Conservation (phyloP, 345 rosid species). For the Citrus inodora region DNA sequence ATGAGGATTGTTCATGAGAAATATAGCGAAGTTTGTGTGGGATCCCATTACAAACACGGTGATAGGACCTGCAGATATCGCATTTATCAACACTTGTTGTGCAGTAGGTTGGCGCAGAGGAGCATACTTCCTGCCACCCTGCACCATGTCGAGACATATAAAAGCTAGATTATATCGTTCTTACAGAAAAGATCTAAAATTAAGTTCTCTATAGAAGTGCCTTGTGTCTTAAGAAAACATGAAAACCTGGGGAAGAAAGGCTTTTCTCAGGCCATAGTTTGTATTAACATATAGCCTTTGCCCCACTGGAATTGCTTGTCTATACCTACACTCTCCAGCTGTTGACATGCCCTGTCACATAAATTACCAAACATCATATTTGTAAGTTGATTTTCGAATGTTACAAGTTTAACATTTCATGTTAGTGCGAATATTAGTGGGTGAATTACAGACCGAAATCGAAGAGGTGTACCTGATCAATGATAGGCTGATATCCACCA, state of each 20-base stretch:
- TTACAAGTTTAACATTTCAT: too few species aligned
- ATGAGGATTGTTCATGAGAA: conserved; percentile 27
- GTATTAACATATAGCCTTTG: background rate
- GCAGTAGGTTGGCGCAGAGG: conserved; percentile 25
- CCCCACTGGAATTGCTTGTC: conserved; percentile 26
- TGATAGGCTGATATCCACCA: conserved; percentile 27
- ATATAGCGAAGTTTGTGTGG: conserved; percentile 21
- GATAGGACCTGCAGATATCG: conserved; percentile 22
- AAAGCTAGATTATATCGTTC: background rate
- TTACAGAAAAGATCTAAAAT: background rate
- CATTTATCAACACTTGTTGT: conserved; percentile 18
- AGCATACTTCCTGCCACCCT: conserved; percentile 23
- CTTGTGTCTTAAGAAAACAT: background rate
- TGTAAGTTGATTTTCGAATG: background rate
- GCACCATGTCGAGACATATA: background rate
- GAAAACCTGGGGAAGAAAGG: conserved; percentile 26
- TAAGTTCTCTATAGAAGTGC: background rate
- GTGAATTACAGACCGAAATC: too few species aligned
- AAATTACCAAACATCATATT: background rate
- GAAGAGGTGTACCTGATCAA: conserved; percentile 24
- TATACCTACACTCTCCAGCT: conserved; percentile 27
- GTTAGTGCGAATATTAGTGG: too few species aligned
- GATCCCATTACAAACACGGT: conserved; percentile 18
- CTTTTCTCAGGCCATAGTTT: conserved; percentile 22
- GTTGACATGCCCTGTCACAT: conserved; percentile 21